Percentiles rank a stretch among this genome's conserved stretches.
Conservation (phyloP, 441 rosid genomes). For the Corymbia citriodora region DNA sequence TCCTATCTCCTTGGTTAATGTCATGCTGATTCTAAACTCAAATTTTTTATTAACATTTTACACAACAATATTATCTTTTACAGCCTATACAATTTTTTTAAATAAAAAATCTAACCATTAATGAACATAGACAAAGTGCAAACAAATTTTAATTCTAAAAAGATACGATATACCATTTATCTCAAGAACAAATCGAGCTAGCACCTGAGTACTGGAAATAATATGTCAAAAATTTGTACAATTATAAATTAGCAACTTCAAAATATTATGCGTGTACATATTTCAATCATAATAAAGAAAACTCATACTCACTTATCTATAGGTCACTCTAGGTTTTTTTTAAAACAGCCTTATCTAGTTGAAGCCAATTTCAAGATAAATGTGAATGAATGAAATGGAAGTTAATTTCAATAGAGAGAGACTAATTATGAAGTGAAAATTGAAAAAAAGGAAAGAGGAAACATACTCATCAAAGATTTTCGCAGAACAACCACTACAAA, state of each 20-base stretch:
- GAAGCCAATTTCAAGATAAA: too few species aligned
- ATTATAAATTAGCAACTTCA: too few species aligned
- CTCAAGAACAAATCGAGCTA: neutral
- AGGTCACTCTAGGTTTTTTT: too few species aligned
- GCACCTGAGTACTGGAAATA: fast-evolving
- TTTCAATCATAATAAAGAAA: neutral
- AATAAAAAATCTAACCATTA: neutral
- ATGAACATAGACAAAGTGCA: neutral
- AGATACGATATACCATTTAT: fast-evolving
- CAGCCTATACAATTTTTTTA: too few species aligned
- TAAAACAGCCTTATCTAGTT: too few species aligned
- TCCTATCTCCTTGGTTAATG: fast-evolving
- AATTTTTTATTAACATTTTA: too few species aligned
- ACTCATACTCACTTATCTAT: neutral
- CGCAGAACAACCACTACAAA: neutral
- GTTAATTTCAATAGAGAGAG: neutral
- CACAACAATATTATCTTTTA: too few species aligned
- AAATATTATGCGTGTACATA: neutral
- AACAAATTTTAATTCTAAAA: neutral
- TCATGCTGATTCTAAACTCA: too few species aligned
- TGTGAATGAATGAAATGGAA: neutral
- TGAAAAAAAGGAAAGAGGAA: neutral
- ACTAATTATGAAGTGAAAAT: neutral
- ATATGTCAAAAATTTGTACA: fast-evolving
- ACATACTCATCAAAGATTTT: too few species aligned